phyloP scores from a whole-genome alignment of 345 rosid species.

The Citrus trifoliata region DNA sequence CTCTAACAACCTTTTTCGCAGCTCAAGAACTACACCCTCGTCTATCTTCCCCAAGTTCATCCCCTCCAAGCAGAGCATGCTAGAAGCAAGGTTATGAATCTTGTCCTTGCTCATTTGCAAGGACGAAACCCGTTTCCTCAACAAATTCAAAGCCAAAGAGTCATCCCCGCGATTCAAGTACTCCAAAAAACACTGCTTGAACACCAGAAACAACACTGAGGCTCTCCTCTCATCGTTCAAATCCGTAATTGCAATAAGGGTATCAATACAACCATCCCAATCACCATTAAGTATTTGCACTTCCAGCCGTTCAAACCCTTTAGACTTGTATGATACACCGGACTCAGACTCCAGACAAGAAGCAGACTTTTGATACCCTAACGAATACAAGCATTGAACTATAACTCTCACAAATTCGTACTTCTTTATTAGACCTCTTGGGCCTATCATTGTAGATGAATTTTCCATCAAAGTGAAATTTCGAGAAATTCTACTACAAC shows the following conservation, averaged over 20 bases:
- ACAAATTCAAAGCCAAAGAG: constrained; percentile 47
- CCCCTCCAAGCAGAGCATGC: constrained; percentile 44
- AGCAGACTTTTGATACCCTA: constrained; percentile 71
- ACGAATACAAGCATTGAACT: constrained; percentile 66
- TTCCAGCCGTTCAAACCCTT: constrained; percentile 51
- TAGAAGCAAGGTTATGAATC: constrained; percentile 52
- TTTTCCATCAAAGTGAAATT: constrained; percentile 44
- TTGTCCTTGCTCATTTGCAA: constrained; percentile 52
- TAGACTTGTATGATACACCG: constrained; percentile 42
- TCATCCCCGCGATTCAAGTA: constrained; percentile 54
- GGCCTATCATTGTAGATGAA: constrained; percentile 36
- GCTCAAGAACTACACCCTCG: constrained; percentile 28
- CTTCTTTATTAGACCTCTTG: constrained; percentile 57
- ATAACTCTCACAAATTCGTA: constrained; percentile 66
- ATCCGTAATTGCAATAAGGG: constrained; percentile 36
- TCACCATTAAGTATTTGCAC: constrained; percentile 54
- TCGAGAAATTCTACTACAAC: not conserved
- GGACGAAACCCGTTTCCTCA: constrained; percentile 53
- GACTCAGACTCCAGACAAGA: constrained; percentile 70
- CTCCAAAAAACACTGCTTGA: constrained; percentile 70
- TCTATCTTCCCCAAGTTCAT: constrained; percentile 39
- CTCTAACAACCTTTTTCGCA: constrained; percentile 27
- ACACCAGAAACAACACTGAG: constrained; percentile 57
- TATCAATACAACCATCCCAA: constrained; percentile 62
- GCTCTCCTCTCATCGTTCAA: constrained; percentile 43